These are phyloP conservation scores for Scedosporium aurantiacum DNA, from an alignment of 2,329 filamentous ascomycete genomes.

Conservation along the genomic window DNA sequence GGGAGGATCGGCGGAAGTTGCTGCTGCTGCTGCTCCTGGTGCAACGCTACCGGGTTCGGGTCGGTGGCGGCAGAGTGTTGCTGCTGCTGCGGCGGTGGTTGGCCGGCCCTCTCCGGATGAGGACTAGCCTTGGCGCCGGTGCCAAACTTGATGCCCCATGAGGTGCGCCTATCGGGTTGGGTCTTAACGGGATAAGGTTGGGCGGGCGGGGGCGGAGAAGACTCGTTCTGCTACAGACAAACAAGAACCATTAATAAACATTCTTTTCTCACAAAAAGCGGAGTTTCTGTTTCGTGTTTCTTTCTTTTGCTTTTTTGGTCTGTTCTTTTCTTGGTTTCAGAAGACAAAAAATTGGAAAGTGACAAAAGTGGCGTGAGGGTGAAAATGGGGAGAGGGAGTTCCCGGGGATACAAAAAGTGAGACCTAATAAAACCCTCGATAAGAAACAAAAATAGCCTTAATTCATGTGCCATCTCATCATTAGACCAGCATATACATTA, in stretches of 20 bases:
- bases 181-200: conserved; percentile 18
- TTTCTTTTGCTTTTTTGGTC: not conserved
- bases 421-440: not conserved
- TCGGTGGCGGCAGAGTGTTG: conserved; percentile 5
- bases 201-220: conserved; percentile 19
- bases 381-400: not conserved
- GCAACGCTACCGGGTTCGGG: not conserved
- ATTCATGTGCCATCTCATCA: conserved; percentile 24
- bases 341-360: not conserved
- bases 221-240: conserved; percentile 23
- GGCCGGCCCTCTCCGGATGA: not conserved
- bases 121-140: conserved; percentile 15
- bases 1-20: conserved; percentile 4
- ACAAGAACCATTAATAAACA: conserved; percentile 23
- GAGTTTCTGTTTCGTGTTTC: not conserved
- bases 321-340: not conserved
- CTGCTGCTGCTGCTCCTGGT: conserved; percentile 8
- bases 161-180: conserved; percentile 30
- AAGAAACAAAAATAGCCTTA: not conserved
- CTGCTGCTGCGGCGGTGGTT: conserved; percentile 1
- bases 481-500: conserved; percentile 13
- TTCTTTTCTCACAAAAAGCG: not conserved
- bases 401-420: not conserved
- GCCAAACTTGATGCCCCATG: conserved; percentile 31
- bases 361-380: not conserved